Conservation (phyloP, 805 yeast genomes). For the Yarrowia sp. region DNA sequence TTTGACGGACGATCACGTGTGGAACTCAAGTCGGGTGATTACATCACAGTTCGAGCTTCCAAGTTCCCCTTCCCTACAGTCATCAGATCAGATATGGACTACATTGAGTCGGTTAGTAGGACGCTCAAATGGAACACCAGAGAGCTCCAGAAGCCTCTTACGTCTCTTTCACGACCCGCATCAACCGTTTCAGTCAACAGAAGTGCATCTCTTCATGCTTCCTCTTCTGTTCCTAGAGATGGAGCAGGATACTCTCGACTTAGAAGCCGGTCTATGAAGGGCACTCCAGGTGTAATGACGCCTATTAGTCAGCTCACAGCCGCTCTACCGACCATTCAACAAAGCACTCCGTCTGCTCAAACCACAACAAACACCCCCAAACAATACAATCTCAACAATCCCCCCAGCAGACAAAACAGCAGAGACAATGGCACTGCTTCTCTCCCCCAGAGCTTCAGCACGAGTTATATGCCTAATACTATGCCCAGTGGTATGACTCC, state of each 20-base stretch:
- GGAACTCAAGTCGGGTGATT: conserved; percentile 76
- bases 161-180: conserved; percentile 45
- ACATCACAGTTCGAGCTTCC: conserved; percentile 76
- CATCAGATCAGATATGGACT: conserved; percentile 57
- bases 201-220: conserved; percentile 10
- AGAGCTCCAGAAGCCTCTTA: conserved; percentile 78
- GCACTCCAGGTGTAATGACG: conserved; percentile 7
- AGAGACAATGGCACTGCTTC: not conserved
- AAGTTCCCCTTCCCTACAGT: conserved; percentile 93
- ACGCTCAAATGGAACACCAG: conserved; percentile 90
- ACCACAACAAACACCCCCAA: not conserved
- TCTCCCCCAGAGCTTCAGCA: conserved; percentile 19
- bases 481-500: not conserved
- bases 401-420: not conserved
- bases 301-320: conserved; percentile 23
- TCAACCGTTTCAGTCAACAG: conserved; percentile 17
- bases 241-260: conserved; percentile 19
- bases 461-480: not conserved
- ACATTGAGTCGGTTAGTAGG: conserved; percentile 81
- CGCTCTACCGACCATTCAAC: conserved; percentile 14
- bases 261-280: conserved; percentile 17
- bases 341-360: conserved; percentile 4
- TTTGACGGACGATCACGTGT: conserved; percentile 89
- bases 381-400: conserved; percentile 1
- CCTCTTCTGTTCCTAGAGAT: conserved; percentile 4